Evolutionary conservation across 2,329 filamentous ascomycete genomes (phyloP).

Genomic region (Fusarium mundagurra): DNA sequence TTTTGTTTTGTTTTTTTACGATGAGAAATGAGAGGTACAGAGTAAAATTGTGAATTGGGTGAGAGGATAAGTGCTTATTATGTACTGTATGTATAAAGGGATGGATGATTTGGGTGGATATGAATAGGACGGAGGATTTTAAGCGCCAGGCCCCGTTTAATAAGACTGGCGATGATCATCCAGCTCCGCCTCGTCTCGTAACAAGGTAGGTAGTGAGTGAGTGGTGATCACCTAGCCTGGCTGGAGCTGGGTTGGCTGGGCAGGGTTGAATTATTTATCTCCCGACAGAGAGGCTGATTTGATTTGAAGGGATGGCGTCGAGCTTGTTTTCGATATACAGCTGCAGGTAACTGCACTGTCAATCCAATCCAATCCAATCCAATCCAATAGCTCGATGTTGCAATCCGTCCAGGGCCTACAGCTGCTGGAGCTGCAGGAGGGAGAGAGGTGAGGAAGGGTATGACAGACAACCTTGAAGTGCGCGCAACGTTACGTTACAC

Average conservation of each 20-base stretch:
- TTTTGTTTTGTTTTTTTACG: not conserved
- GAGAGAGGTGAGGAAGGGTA: not conserved
- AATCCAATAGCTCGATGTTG: conserved; percentile 5
- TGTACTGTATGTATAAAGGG: not conserved
- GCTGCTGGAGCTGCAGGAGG: not conserved
- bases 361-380: conserved; percentile 16
- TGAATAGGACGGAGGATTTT: conserved; percentile 10
- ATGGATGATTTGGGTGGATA: conserved; percentile 2
- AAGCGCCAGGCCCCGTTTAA: conserved; percentile 35
- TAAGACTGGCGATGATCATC: conserved; percentile 33
- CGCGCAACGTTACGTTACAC: conserved; percentile 45
- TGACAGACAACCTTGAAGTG: conserved; percentile 27
- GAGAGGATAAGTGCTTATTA: conserved; percentile 3
- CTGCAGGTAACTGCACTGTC: not conserved
- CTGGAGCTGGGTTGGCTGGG: not conserved
- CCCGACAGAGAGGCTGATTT: conserved; percentile 8
- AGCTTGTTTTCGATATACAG: conserved; percentile 19
- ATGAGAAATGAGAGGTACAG: not conserved
- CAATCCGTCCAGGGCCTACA: not conserved
- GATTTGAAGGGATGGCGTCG: not conserved
- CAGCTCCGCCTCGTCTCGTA: conserved; percentile 21
- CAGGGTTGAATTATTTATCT: not conserved
- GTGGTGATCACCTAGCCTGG: conserved; percentile 12
- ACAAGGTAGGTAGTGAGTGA: not conserved
- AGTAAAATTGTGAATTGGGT: not conserved